Conservation (phyloP, 306 rosid species). For the Lupinus albus region DNA sequence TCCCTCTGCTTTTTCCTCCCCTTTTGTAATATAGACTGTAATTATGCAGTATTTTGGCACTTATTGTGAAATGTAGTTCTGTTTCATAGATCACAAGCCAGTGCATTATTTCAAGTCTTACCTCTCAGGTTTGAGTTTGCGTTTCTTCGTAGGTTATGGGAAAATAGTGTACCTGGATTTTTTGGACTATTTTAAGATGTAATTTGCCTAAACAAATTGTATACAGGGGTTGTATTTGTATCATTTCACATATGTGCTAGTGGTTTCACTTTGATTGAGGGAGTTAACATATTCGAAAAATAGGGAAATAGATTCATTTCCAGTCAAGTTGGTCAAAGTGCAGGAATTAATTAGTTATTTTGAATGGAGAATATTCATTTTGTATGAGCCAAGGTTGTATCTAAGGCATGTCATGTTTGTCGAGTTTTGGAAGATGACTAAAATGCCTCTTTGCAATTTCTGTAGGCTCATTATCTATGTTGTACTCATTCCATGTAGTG, state of each 20-base stretch:
- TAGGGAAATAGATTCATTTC: neutral
- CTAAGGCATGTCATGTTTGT: neutral
- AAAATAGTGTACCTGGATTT: neutral
- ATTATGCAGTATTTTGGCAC: neutral
- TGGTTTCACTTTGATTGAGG: neutral
- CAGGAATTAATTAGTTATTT: constrained; percentile 9
- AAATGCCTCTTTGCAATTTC: neutral
- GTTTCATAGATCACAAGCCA: neutral
- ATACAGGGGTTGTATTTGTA: neutral
- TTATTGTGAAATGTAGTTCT: too few species aligned
- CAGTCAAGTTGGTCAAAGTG: constrained; percentile 3
- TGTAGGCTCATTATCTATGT: neutral
- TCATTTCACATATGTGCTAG: neutral
- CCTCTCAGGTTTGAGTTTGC: neutral
- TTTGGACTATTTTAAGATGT: neutral
- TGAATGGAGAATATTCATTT: neutral
- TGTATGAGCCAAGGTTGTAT: neutral
- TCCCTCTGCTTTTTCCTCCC: neutral
- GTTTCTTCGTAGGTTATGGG: neutral
- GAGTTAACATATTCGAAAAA: neutral
- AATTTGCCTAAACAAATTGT: constrained; percentile 24
- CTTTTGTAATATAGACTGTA: neutral
- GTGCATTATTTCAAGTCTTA: constrained; percentile 9
- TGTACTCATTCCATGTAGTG: neutral
- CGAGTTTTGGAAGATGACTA: neutral